phyloP scores from a whole-genome alignment of 208 protist species.

The Leishmania tarentolae region DNA sequence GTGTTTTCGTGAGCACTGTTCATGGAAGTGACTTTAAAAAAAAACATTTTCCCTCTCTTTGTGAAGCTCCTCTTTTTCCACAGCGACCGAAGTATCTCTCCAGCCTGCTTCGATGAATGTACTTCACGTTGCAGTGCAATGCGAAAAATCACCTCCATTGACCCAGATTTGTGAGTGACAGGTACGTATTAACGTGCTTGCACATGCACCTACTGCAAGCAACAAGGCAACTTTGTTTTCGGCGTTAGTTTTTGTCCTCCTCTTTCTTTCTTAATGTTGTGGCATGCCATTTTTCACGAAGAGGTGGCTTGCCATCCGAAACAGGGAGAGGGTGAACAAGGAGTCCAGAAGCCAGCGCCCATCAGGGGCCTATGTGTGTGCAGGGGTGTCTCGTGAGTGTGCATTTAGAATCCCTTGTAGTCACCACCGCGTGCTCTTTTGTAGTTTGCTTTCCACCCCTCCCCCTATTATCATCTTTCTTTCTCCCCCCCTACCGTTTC shows the following conservation, averaged over 20 bases:
- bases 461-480: neutral
- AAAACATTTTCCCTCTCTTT: neutral
- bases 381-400: neutral
- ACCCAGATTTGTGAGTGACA: neutral
- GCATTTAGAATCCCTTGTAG: neutral
- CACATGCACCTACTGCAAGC: neutral
- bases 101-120: conserved; percentile 6
- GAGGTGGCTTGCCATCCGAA: neutral
- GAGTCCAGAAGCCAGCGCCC: neutral
- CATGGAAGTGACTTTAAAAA: neutral
- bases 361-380: neutral
- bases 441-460: neutral
- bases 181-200: neutral
- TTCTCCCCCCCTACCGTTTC: neutral
- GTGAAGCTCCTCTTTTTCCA: neutral
- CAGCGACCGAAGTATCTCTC: neutral
- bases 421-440: neutral
- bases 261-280: neutral
- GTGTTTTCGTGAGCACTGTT: neutral
- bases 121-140: neutral
- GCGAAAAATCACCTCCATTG: neutral
- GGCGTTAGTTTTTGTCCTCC: neutral
- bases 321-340: neutral
- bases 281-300: neutral
- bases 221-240: neutral